Percentiles rank a stretch among this genome's conserved stretches.
phyloP scores from a whole-genome alignment of 768 basidiomycete genomes.

The Leccinum barrowsii region DNA sequence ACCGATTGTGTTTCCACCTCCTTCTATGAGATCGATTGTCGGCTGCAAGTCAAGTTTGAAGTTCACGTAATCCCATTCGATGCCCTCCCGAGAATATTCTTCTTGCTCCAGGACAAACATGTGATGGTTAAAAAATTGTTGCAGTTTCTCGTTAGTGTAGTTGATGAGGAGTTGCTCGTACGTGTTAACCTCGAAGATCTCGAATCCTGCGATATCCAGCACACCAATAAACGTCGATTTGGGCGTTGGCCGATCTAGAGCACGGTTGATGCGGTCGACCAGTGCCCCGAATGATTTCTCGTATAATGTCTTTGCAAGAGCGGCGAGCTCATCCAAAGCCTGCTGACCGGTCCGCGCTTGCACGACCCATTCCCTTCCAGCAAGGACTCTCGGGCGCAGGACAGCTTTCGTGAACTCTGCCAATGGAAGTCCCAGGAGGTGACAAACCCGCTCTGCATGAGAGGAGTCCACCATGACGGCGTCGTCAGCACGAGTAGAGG shows the following conservation, averaged over 20 bases:
- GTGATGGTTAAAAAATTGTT: conserved; percentile 98
- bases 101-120: conserved; percentile 99
- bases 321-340: conserved; percentile 86
- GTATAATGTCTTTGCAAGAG: conserved; percentile 92
- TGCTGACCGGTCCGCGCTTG: conserved; percentile 90
- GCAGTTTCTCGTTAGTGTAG: conserved; percentile 97
- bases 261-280: conserved; percentile 93
- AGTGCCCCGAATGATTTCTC: conserved; percentile 94
- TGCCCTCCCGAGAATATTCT: conserved; percentile 93
- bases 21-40: conserved; percentile 97
- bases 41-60: conserved; percentile 97
- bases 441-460: conserved; percentile 86
- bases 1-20: conserved; percentile 67
- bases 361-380: conserved; percentile 95
- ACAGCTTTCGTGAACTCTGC: conserved; percentile 87
- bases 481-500: conserved; percentile 74
- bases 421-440: conserved; percentile 84
- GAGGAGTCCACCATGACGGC: conserved; percentile 75
- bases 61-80: conserved; percentile 97
- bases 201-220: conserved; percentile 98
- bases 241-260: conserved; percentile 87
- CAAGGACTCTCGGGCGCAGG: conserved; percentile 84
- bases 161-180: conserved; percentile 99
- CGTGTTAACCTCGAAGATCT: conserved; percentile 91
- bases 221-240: conserved; percentile 97